Evolutionary conservation across 2,329 filamentous ascomycete genomes (phyloP).

Genomic region (Fusarium avenaceum): DNA sequence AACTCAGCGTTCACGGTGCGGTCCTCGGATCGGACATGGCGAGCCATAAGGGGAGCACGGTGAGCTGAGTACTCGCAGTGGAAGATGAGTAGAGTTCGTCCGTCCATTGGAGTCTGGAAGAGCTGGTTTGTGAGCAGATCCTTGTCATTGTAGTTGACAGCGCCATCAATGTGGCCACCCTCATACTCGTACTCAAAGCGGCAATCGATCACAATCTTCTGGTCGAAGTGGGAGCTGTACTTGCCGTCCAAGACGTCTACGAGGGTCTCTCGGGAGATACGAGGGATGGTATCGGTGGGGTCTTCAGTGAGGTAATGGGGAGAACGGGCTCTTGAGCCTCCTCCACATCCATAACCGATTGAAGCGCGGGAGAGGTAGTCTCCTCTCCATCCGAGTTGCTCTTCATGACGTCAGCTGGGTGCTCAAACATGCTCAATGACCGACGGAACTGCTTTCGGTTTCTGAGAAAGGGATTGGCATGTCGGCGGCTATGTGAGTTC

Average conservation of each 20-base stretch:
- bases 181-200: constrained; percentile 99
- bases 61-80: constrained; percentile 99
- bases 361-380: constrained; percentile 61
- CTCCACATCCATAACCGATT: constrained; percentile 87
- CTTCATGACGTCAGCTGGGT: constrained; percentile 88
- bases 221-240: constrained; percentile 80
- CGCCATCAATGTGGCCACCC: constrained; percentile 92
- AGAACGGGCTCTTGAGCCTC: constrained; percentile 79
- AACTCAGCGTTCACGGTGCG: constrained; percentile 85
- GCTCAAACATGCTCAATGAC: constrained; percentile 98
- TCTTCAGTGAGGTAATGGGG: constrained; percentile 85
- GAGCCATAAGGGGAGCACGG: constrained; percentile 95
- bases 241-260: constrained; percentile 89
- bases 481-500: constrained; percentile 77
- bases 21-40: constrained; percentile 90
- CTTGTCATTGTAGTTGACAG: constrained; percentile 97
- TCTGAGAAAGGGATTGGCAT: constrained; percentile 77
- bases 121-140: constrained; percentile 84
- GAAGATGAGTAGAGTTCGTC: constrained; percentile 86
- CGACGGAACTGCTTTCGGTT: constrained; percentile 91
- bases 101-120: constrained; percentile 75
- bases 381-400: constrained; percentile 73
- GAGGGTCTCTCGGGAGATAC: constrained; percentile 86
- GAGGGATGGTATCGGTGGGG: constrained; percentile 86
- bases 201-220: constrained; percentile 92